Conservation (phyloP, 176 grass and related monocot species). For the Neostapfia colusana region DNA sequence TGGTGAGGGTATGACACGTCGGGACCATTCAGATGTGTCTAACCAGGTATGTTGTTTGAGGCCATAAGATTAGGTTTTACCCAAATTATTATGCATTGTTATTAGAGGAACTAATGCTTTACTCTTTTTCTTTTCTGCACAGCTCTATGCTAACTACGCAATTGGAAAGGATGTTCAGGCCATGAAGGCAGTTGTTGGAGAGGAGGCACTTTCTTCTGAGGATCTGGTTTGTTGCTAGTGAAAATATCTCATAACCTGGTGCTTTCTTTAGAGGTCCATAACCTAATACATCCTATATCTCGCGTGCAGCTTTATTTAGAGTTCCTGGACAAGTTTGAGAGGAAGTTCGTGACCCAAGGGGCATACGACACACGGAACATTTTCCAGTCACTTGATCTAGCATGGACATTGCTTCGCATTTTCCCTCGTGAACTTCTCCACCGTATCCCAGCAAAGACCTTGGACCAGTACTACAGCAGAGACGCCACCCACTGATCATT, state of each 20-base stretch:
- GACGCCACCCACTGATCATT: slow-evolving; percentile 65
- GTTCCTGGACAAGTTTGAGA: slow-evolving; percentile 98
- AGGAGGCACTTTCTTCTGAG: slow-evolving; percentile 98
- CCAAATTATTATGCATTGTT: not conserved
- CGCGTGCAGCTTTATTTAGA: slow-evolving; percentile 86
- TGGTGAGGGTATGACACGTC: slow-evolving; percentile 98
- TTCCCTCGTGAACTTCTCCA: slow-evolving; percentile 98
- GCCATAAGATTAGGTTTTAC: not conserved
- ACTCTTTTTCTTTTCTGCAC: slow-evolving; percentile 41
- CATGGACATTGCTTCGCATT: slow-evolving; percentile 96
- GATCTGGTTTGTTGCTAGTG: slow-evolving; percentile 63
- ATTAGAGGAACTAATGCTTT: not conserved
- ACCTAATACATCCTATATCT: slow-evolving; percentile 29
- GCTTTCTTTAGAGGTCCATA: not conserved
- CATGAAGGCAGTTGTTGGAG: slow-evolving; percentile 99
- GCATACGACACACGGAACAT: slow-evolving; percentile 97
- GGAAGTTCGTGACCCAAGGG: slow-evolving; percentile 92
- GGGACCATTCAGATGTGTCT: slow-evolving; percentile 96
- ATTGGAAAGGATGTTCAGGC: slow-evolving; percentile 99
- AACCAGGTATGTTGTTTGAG: slow-evolving; percentile 69
- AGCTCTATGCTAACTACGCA: slow-evolving; percentile 99
- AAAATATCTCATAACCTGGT: not conserved
- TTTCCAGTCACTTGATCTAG: slow-evolving; percentile 97
- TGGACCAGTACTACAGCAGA: slow-evolving; percentile 95
- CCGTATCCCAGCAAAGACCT: slow-evolving; percentile 94